A percentile compares a stretch with the other conserved stretches of the same genome.
Evolutionary conservation across 331 rosid species (phyloP).

Genomic region (Ulmus americana): DNA sequence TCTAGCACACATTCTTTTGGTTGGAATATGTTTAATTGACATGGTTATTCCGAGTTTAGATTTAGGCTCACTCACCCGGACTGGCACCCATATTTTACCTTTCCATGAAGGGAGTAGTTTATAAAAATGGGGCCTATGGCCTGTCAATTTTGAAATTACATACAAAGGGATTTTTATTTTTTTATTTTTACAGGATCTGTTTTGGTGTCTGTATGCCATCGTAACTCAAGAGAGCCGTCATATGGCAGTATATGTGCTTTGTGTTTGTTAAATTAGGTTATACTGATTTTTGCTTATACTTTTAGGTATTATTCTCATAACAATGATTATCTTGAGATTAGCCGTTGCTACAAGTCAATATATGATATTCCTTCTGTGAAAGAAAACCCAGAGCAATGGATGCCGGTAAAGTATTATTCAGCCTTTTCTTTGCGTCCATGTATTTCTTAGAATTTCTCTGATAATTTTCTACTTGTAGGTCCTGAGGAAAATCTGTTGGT

Average conservation of each 20-base stretch:
- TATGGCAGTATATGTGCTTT: neutral
- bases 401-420: constrained; percentile 43
- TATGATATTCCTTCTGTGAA: constrained; percentile 83
- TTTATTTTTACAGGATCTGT: too few species aligned
- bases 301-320: constrained; percentile 70
- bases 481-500: constrained; percentile 96
- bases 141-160: neutral
- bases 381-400: constrained; percentile 70
- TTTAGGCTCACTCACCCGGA: neutral
- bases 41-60: neutral
- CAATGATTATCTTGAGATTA: constrained; percentile 88
- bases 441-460: constrained; percentile 19
- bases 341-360: constrained; percentile 89
- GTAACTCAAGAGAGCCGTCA: neutral
- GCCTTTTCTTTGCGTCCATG: neutral
- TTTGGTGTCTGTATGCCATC: neutral
- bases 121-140: neutral
- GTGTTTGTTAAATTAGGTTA: neutral
- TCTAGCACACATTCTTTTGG: neutral
- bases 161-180: neutral
- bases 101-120: neutral
- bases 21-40: neutral
- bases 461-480: constrained; percentile 40
- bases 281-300: constrained; percentile 17
- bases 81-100: neutral